Conservation (phyloP, 1,284 basidiomycete species). For the Irpex rosettiformis region DNA sequence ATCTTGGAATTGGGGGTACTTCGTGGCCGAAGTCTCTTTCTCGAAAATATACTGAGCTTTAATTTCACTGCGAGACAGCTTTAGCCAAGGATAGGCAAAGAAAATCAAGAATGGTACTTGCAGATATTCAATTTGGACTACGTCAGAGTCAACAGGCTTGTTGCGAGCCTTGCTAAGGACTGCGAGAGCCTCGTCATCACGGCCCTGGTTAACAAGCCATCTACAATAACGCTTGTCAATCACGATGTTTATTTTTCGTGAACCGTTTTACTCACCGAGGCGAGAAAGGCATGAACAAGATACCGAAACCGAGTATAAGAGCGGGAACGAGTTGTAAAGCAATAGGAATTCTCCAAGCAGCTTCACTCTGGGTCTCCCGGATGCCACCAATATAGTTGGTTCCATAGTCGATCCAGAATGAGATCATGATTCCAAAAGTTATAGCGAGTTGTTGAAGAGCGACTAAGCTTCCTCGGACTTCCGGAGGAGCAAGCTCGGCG, state of each 20-base stretch:
- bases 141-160: constrained; percentile 53
- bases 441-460: constrained; percentile 82
- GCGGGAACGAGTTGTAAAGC: constrained; percentile 77
- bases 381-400: constrained; percentile 74
- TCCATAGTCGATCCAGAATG: constrained; percentile 82
- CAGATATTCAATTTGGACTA: constrained; percentile 79
- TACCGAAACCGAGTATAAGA: constrained; percentile 59
- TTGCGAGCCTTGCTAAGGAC: constrained; percentile 63
- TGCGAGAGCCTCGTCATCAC: constrained; percentile 69
- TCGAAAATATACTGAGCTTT: constrained; percentile 77
- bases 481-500: constrained; percentile 73
- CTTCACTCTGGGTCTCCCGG: constrained; percentile 48
- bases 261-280: constrained; percentile 41
- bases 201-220: constrained; percentile 70
- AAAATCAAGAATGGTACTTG: constrained; percentile 27
- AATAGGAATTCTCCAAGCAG: constrained; percentile 77
- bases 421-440: constrained; percentile 65
- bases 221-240: constrained; percentile 30
- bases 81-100: background rate
- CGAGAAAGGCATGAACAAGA: constrained; percentile 70
- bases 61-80: constrained; percentile 52
- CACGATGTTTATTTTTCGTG: background rate
- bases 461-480: constrained; percentile 79
- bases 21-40: constrained; percentile 51
- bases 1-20: constrained; percentile 66